These are phyloP conservation scores for Suillus subaureus DNA, from an alignment of 768 basidiomycete species.

Conservation along the genomic window DNA sequence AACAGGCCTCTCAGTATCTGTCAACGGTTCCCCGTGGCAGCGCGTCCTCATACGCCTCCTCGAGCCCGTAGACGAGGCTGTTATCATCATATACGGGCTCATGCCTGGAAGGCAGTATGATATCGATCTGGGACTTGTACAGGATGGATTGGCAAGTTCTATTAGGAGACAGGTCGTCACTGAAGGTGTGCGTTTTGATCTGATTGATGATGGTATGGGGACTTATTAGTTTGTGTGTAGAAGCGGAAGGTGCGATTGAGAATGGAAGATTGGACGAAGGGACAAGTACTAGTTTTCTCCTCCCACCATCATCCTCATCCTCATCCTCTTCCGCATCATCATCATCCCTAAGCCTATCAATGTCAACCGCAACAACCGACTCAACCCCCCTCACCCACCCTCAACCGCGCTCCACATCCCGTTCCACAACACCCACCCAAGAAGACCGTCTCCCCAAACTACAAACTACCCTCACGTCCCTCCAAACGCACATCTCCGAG, in stretches of 20 bases:
- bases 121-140: slow-evolving; percentile 78
- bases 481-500: slow-evolving; percentile 68
- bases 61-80: slow-evolving; percentile 81
- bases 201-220: slow-evolving; percentile 3
- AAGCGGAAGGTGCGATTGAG: slow-evolving; percentile 26
- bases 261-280: slow-evolving; percentile 26
- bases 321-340: slow-evolving; percentile 32
- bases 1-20: slow-evolving; percentile 73
- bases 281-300: slow-evolving; percentile 3
- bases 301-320: slow-evolving; percentile 1
- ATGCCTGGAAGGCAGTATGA: slow-evolving; percentile 91
- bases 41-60: slow-evolving; percentile 78
- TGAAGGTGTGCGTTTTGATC: slow-evolving; percentile 44
- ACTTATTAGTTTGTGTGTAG: slow-evolving; percentile 17
- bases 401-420: slow-evolving; percentile 28
- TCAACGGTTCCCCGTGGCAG: slow-evolving; percentile 80
- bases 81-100: slow-evolving; percentile 89
- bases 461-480: slow-evolving; percentile 61
- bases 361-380: slow-evolving; percentile 34
- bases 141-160: slow-evolving; percentile 50
- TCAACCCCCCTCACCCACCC: slow-evolving; percentile 19
- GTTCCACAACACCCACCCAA: slow-evolving; percentile 41
- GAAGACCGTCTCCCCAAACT: slow-evolving; percentile 72
- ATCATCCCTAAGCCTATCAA: slow-evolving; percentile 32
- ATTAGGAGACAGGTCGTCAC: slow-evolving; percentile 70